Evolutionary conservation across 495 filamentous ascomycete species (phyloP), one percentile per base, ranked within the genome.

Genomic region (Geoglossum glabrum): DNA sequence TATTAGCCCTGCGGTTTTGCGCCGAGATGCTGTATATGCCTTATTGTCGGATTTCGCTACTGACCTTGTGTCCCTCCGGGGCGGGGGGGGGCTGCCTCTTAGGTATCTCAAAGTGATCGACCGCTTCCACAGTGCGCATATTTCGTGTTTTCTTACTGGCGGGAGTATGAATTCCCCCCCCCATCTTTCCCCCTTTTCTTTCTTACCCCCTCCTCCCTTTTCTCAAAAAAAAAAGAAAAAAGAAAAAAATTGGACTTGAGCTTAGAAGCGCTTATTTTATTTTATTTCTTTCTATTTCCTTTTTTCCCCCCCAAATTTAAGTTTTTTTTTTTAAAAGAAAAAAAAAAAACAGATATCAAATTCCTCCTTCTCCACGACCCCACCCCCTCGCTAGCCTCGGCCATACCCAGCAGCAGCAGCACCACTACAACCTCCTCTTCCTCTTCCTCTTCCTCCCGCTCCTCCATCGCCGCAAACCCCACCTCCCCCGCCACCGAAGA

Each of bases 81-180:
- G n/a, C n/a, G n/a, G n/a, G n/a, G n/a, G n/a, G n/a, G n/a, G n/a
- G n/a, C n/a, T n/a, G n/a, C n/a, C n/a, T n/a, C n/a, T 26, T 63
- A 95, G 88, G 78, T 96, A 98, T 69, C 83, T 98, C 56, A 96
- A 95, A 70, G 83, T 83, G 67, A 82, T 96, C 65, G 92, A 98
- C 74, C 83, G 83, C 63, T 95, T 93, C 75, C 87, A 89, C 70
- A 83, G 85, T 70, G 84, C 84, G 62, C 85, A 90, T 73, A 82
- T 98, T 59, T 87, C 86, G 28, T 87, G 85, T 71, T 95, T 95
- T 75, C 75, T 98, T 1, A 95, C 92, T 1, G 83, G 78, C 55
- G 79, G 80, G 57, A 86, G 71, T 73, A 69, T 43, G 65, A 60
- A 9, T 33, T 33, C 46, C 25, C n/a, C 54, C 49, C 58, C 10